A percentile compares a stretch with the other conserved stretches of the same genome.
Conservation (phyloP, 2,329 filamentous ascomycete genomes). For the Nemania sp. region DNA sequence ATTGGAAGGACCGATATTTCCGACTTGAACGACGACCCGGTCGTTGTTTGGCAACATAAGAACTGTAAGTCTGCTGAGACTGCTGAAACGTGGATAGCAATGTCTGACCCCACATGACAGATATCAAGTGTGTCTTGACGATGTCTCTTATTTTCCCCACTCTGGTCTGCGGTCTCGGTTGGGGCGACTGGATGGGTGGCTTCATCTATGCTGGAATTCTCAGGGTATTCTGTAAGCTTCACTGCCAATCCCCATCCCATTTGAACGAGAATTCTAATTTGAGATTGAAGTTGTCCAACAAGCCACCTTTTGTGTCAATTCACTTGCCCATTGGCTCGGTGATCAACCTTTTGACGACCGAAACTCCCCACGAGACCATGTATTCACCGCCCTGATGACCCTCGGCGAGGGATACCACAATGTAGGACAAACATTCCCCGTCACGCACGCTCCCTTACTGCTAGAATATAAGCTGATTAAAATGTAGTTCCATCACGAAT, state of each 20-base stretch:
- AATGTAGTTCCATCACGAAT: conserved; percentile 66
- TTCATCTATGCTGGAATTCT: conserved; percentile 56
- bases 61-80: conserved; percentile 37
- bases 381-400: conserved; percentile 68
- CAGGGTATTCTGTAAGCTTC: conserved; percentile 47
- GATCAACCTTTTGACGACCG: conserved; percentile 73
- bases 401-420: conserved; percentile 74
- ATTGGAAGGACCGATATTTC: conserved; percentile 55
- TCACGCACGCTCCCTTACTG: background rate
- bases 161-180: conserved; percentile 50
- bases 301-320: conserved; percentile 58
- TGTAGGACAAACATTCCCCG: conserved; percentile 26
- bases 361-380: conserved; percentile 70
- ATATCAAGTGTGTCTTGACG: conserved; percentile 50
- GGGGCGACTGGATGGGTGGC: conserved; percentile 53
- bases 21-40: conserved; percentile 53
- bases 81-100: background rate
- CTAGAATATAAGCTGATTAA: conserved; percentile 1
- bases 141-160: conserved; percentile 53
- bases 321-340: conserved; percentile 56
- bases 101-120: conserved; percentile 14
- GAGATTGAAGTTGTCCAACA: conserved; percentile 48
- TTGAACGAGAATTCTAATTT: background rate
- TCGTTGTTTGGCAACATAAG: conserved; percentile 54
- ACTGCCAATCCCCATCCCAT: background rate